Evolutionary conservation across 2,329 filamentous ascomycete genomes (phyloP).

Genomic region (Nannizziopsis barbatae): DNA sequence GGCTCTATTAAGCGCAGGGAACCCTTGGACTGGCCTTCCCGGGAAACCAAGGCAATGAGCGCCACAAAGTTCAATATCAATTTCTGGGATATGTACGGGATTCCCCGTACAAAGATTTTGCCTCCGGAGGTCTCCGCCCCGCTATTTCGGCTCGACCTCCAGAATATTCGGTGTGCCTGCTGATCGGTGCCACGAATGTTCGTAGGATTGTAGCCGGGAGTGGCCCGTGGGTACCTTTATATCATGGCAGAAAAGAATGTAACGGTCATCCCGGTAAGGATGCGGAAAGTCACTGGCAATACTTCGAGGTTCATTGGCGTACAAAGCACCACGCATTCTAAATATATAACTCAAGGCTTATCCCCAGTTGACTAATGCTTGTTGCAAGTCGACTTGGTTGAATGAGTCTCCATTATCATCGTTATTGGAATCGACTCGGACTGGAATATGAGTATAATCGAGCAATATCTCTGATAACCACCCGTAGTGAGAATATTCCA

Average conservation of each 20-base stretch:
- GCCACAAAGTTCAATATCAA: not conserved
- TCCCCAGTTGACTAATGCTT: not conserved
- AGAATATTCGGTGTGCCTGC: constrained; percentile 6
- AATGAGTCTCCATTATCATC: too few species aligned
- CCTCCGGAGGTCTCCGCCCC: not conserved
- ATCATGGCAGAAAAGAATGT: constrained; percentile 2
- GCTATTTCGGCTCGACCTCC: constrained; percentile 9
- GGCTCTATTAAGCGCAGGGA: not conserved
- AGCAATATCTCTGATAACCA: not conserved
- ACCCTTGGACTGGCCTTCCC: not conserved
- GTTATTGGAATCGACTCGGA: too few species aligned
- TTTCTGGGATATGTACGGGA: not conserved
- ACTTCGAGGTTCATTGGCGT: not conserved
- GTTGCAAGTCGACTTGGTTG: too few species aligned
- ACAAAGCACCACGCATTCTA: not conserved
- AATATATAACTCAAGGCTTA: not conserved
- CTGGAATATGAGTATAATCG: too few species aligned
- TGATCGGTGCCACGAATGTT: constrained; percentile 5
- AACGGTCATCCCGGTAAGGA: not conserved
- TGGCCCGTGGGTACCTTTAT: constrained; percentile 9
- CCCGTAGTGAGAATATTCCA: not conserved
- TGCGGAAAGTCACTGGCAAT: not conserved
- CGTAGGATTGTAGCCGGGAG: not conserved
- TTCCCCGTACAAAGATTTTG: constrained; percentile 2
- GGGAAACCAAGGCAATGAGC: not conserved